Evolutionary conservation across 2,329 filamentous ascomycete species (phyloP).

Genomic region (Monilinia fructigena): DNA sequence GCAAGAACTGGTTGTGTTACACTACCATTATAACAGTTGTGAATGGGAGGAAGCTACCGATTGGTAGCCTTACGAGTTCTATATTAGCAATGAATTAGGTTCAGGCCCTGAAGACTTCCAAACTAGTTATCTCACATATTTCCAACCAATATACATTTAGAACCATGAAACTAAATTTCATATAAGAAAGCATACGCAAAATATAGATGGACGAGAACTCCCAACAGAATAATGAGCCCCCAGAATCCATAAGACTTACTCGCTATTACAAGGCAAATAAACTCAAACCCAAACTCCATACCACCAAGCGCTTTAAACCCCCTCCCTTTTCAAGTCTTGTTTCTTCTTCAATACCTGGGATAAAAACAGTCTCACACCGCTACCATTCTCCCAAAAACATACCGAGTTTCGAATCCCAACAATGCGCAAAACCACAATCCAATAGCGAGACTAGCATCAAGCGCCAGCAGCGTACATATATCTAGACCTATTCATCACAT

Average conservation of each 20-base stretch:
- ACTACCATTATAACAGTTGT: not conserved
- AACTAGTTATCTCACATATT: not conserved
- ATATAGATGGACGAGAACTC: not conserved
- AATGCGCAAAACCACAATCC: too few species aligned
- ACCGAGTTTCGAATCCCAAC: not conserved
- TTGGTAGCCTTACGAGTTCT: not conserved
- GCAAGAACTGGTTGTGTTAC: too few species aligned
- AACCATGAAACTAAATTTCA: not conserved
- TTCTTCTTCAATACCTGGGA: slow-evolving; percentile 2
- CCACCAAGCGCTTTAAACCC: not conserved
- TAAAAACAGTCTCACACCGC: not conserved
- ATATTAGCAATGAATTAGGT: not conserved
- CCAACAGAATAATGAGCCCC: not conserved
- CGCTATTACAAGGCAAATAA: too few species aligned
- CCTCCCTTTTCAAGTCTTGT: not conserved
- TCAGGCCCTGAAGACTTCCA: not conserved
- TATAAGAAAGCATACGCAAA: not conserved
- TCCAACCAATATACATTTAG: not conserved
- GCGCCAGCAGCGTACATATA: too few species aligned
- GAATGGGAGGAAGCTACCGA: not conserved
- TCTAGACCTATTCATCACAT: too few species aligned
- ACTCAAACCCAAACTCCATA: not conserved
- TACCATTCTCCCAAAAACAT: not conserved
- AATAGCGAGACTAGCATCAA: not conserved
- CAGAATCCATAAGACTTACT: not conserved